These are phyloP conservation scores for Holtermanniella nyarrowii DNA, from an alignment of 768 basidiomycete species.

Conservation along the genomic window DNA sequence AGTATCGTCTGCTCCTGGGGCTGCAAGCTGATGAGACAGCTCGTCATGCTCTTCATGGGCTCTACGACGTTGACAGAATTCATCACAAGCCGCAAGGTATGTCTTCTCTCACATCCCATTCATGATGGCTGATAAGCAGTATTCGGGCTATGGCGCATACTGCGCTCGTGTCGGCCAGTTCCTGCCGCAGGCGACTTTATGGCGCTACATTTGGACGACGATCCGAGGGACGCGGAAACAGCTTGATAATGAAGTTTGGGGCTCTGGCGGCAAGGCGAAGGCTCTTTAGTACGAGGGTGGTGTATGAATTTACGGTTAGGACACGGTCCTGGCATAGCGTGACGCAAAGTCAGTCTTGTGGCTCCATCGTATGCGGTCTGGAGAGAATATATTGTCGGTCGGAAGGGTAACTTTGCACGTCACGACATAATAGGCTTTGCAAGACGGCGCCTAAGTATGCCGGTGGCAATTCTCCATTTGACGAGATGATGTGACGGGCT, in stretches of 20 bases:
- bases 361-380: too few species aligned
- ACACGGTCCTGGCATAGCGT: not conserved
- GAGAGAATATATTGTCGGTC: not conserved
- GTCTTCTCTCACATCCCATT: conserved; percentile 44
- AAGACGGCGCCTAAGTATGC: not conserved
- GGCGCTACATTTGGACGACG: conserved; percentile 35
- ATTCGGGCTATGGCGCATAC: conserved; percentile 55
- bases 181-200: conserved; percentile 46
- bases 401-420: too few species aligned
- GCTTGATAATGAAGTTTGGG: conserved; percentile 47
- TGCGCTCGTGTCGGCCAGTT: conserved; percentile 76
- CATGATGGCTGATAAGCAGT: conserved; percentile 9
- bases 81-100: conserved; percentile 57
- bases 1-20: conserved; percentile 5
- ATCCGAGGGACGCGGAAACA: conserved; percentile 39
- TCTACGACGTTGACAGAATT: conserved; percentile 73
- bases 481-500: too few species aligned
- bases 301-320: not conserved
- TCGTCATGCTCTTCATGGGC: conserved; percentile 62
- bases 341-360: not conserved
- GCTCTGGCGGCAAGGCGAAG: conserved; percentile 12
- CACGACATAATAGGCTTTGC: not conserved
- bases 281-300: not conserved
- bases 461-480: too few species aligned
- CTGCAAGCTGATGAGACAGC: conserved; percentile 48